Evolutionary conservation across 2,329 filamentous ascomycete genomes (phyloP), one percentile per base, ranked within the genome.

Genomic region (Catunica adiposa): DNA sequence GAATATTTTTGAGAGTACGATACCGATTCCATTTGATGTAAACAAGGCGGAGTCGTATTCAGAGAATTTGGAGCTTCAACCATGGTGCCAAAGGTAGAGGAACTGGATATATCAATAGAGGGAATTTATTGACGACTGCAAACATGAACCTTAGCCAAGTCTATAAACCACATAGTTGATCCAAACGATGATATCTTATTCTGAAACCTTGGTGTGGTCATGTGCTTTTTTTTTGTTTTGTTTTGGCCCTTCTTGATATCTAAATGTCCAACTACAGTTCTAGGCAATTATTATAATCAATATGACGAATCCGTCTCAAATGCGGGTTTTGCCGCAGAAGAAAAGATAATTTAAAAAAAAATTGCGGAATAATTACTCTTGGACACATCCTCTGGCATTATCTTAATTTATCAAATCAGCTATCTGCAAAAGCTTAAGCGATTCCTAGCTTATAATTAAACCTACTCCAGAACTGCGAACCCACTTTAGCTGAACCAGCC

Each of bases 21-120:
- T 55, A 22, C 56, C 56, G 15, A 50, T 58, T 1, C 56, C 56
- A 3, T 56, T 58, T 42, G 44, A 50, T 20, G 17, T 50, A n/a
- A 23, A 55, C 11, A 23, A 53, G 17, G 53, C 53, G 15, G 15
- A 23, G 34, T 11, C 29, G 20, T 58, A 56, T 20, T 20, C 25
- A 20, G 42, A 44, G 11, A 44, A 29, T 23, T 40, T 34, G 8
- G 40, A 47, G 17, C 50, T 58, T 14, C 34, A 44, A 20, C 56
- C 56, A 8, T 58, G 56, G 56, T 56, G 53, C 50, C 23, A 51
- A 17, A 37, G 23, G 53, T 55, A 53, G 34, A 6, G 31, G 6
- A 17, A 22, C 3, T n/a, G 17, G 51, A 53, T 53, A 17, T 22
- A 29, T 34, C 11, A n/a, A n/a, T n/a, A n/a, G n/a, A n/a, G n/a